A percentile compares a stretch with the other conserved stretches of the same genome.
These are phyloP conservation scores for Emergomyces pasteurianus DNA, from an alignment of 2,329 filamentous ascomycete species.

Conservation along the genomic window DNA sequence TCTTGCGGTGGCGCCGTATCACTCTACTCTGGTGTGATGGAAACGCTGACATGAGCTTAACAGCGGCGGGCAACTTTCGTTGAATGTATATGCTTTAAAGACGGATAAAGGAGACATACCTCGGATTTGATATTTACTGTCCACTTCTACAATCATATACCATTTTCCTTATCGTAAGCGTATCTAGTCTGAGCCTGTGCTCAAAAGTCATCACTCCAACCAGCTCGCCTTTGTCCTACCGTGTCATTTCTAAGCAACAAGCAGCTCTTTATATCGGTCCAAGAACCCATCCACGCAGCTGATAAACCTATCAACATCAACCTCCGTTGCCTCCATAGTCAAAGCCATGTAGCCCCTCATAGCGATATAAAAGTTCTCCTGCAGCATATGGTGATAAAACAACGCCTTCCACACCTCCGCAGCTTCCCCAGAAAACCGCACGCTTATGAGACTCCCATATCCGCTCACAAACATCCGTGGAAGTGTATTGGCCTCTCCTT, in stretches of 20 bases:
- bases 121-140: not conserved
- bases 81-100: not conserved
- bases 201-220: not conserved
- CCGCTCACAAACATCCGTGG: slow-evolving; percentile 20
- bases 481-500: slow-evolving; percentile 5
- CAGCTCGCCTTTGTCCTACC: not conserved
- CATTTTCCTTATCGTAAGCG: not conserved
- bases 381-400: slow-evolving; percentile 21
- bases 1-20: not conserved
- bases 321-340: slow-evolving; percentile 16
- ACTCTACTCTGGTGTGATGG: no score
- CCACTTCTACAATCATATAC: not conserved
- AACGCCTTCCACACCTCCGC: slow-evolving; percentile 12
- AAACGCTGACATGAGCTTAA: not conserved
- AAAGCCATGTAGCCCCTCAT: slow-evolving; percentile 21
- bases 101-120: not conserved
- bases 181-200: not conserved
- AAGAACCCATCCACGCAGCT: not conserved
- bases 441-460: slow-evolving; percentile 19
- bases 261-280: not conserved
- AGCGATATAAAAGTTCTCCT: slow-evolving; percentile 19
- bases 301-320: not conserved
- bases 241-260: not conserved
- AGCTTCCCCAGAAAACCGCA: slow-evolving; percentile 17
- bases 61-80: not conserved